These are phyloP conservation scores for Amanita subjunquillea DNA, from an alignment of 768 basidiomycete species.

Conservation along the genomic window DNA sequence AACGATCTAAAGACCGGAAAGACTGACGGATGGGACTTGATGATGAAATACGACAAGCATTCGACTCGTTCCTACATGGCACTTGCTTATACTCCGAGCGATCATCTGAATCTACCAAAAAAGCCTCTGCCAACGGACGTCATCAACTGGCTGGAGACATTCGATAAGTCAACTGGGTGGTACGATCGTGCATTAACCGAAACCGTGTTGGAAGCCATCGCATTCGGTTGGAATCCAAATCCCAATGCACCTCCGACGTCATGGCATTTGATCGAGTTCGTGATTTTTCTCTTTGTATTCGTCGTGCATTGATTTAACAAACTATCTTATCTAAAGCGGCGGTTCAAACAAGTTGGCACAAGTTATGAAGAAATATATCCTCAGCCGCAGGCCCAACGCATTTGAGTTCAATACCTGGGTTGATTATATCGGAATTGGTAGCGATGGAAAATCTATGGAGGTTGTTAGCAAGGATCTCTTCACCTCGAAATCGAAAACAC, in stretches of 20 bases:
- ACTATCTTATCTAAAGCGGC: not conserved
- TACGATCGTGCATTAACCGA: conserved; percentile 26
- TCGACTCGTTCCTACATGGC: conserved; percentile 15
- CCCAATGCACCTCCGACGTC: no score
- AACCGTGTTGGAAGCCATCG: conserved; percentile 16
- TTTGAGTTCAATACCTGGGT: not conserved
- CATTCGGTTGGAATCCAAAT: conserved; percentile 9
- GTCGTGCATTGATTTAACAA: not conserved
- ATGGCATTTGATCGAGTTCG: not conserved
- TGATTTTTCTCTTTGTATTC: not conserved
- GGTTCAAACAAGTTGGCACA: not conserved
- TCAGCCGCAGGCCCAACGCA: not conserved
- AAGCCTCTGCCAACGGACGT: conserved; percentile 10
- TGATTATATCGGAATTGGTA: not conserved
- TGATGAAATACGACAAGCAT: conserved; percentile 13
- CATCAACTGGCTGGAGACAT: conserved; percentile 24
- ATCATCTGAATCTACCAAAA: conserved; percentile 5
- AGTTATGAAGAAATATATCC: not conserved
- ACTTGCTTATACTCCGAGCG: not conserved
- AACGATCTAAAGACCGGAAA: not conserved
- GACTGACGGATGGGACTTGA: conserved; percentile 15
- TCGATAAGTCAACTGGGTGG: conserved; percentile 17
- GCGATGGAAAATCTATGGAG: not conserved
- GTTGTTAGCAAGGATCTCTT: not conserved
- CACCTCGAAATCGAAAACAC: not conserved